These are phyloP conservation scores for Zygotorulaspora danielsina DNA, from an alignment of 805 yeast genomes.

Conservation along the genomic window DNA sequence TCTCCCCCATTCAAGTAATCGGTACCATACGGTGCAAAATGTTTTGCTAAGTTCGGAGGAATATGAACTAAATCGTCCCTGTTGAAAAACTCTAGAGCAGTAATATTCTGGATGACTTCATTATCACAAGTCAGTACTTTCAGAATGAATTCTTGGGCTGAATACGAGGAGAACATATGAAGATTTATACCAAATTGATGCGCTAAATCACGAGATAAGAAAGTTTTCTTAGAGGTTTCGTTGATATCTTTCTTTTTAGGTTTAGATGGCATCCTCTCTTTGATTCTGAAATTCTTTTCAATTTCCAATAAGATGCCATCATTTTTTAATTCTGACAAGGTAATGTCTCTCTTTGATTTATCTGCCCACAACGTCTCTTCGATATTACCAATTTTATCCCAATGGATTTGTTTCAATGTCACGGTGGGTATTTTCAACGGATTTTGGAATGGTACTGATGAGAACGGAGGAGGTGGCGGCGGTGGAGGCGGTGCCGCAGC, in stretches of 20 bases:
- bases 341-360: slow-evolving; percentile 37
- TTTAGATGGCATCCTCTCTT: slow-evolving; percentile 38
- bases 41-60: slow-evolving; percentile 50
- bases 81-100: slow-evolving; percentile 64
- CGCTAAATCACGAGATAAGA: slow-evolving; percentile 65
- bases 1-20: slow-evolving; percentile 39
- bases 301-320: slow-evolving; percentile 64
- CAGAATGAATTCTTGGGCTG: slow-evolving; percentile 51
- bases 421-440: slow-evolving; percentile 43
- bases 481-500: slow-evolving; percentile 23
- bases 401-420: slow-evolving; percentile 72
- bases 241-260: slow-evolving; percentile 31
- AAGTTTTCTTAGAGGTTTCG: slow-evolving; percentile 43
- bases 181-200: slow-evolving; percentile 79
- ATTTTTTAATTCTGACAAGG: slow-evolving; percentile 46
- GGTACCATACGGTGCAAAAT: slow-evolving; percentile 60
- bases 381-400: slow-evolving; percentile 67
- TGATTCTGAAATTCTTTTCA: slow-evolving; percentile 51
- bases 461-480: slow-evolving; percentile 19
- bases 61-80: slow-evolving; percentile 62
- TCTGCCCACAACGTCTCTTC: slow-evolving; percentile 62
- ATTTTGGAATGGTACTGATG: slow-evolving; percentile 12
- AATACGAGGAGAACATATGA: slow-evolving; percentile 52
- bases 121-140: slow-evolving; percentile 59
- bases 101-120: slow-evolving; percentile 47